Percentiles rank a stretch among this genome's conserved stretches.
Conservation (phyloP, 768 basidiomycete species). For the Favolaschia claudopus region DNA sequence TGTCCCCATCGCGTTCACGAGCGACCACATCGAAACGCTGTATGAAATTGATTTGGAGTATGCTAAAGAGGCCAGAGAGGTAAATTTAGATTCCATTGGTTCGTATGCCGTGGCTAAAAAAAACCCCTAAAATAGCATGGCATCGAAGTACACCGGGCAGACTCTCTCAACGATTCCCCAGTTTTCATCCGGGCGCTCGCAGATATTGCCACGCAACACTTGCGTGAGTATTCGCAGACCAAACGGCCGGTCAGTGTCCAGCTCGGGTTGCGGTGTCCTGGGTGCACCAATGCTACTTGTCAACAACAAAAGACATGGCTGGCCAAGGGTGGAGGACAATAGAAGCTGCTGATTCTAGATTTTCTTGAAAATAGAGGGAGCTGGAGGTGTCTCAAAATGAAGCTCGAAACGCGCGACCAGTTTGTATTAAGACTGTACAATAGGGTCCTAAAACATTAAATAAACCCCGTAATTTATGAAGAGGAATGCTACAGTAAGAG, state of each 20-base stretch:
- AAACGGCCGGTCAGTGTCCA: slow-evolving; percentile 78
- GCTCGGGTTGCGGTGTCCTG: slow-evolving; percentile 89
- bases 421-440: no score
- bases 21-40: slow-evolving; percentile 98
- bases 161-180: slow-evolving; percentile 93
- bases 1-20: slow-evolving; percentile 97
- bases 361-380: slow-evolving; percentile 2
- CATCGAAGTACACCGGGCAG: slow-evolving; percentile 87
- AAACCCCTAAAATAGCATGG: slow-evolving; percentile 70
- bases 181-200: slow-evolving; percentile 95
- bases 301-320: slow-evolving; percentile 91
- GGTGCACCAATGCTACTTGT: slow-evolving; percentile 91
- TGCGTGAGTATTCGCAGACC: slow-evolving; percentile 67
- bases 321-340: slow-evolving; percentile 70
- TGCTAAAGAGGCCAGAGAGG: slow-evolving; percentile 88
- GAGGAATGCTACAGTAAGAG: no score
- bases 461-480: no score
- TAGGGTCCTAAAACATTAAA: no score
- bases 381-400: no score
- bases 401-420: no score
- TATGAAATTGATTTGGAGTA: slow-evolving; percentile 98
- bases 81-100: slow-evolving; percentile 44
- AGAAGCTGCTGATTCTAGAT: background rate
- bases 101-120: slow-evolving; percentile 25
- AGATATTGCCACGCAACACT: slow-evolving; percentile 85